Percentiles rank a stretch among this genome's conserved stretches.
These are phyloP conservation scores for Flaveria trinervia DNA, from an alignment of 129 eudicot species.

Conservation along the genomic window DNA sequence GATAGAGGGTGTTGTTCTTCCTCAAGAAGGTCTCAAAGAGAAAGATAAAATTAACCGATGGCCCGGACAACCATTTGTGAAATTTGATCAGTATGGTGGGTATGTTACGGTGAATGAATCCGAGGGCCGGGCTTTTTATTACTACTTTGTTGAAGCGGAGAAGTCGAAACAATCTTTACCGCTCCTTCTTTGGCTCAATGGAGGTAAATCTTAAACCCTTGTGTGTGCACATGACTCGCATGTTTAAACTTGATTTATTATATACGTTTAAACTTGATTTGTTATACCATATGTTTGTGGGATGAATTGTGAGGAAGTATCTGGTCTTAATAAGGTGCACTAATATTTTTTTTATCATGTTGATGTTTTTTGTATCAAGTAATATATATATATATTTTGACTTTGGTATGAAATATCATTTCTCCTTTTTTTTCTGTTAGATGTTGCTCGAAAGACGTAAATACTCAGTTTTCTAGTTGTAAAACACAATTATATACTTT, in stretches of 20 bases:
- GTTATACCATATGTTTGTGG: no score
- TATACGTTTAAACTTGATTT: no score
- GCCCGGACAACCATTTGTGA: constrained; percentile 76
- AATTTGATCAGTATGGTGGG: constrained; percentile 73
- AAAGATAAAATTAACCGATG: constrained; percentile 53
- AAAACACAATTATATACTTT: background rate
- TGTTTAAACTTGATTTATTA: no score
- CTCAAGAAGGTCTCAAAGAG: constrained; percentile 48
- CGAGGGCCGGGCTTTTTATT: constrained; percentile 72
- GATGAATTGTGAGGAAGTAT: no score
- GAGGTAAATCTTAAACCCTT: constrained; percentile 51
- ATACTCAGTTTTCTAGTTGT: background rate
- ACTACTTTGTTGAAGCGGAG: constrained; percentile 79
- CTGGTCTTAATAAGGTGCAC: no score
- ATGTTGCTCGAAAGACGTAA: background rate
- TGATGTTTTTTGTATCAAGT: background rate
- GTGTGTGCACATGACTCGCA: background rate
- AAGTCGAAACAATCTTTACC: constrained; percentile 46
- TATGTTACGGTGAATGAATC: constrained; percentile 62
- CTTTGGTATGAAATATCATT: no score
- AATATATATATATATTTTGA: no score
- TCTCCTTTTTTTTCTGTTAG: no score
- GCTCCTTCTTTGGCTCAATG: constrained; percentile 96
- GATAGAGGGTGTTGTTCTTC: constrained; percentile 10
- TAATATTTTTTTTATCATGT: no score